These are phyloP conservation scores for Tulasnella sp. DNA, from an alignment of 768 basidiomycete genomes.

Conservation along the genomic window DNA sequence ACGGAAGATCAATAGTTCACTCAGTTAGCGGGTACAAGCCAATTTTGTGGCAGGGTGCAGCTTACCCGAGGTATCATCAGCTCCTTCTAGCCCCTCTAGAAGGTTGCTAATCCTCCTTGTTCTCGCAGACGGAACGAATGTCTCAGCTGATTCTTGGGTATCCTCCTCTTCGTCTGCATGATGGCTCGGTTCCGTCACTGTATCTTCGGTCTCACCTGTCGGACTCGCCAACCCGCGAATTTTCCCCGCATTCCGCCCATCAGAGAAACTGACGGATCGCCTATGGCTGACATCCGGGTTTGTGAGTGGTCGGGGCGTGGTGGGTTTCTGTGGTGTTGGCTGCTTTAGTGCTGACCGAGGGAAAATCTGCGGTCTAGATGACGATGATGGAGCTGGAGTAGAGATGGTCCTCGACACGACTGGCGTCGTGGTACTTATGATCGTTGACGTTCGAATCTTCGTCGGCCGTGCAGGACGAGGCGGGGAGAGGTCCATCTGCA, in stretches of 20 bases:
- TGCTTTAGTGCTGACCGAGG: conserved; percentile 23
- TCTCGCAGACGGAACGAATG: conserved; percentile 48
- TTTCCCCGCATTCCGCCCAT: conserved; percentile 84
- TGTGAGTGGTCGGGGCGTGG: not conserved
- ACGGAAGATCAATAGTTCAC: no score
- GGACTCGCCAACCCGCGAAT: conserved; percentile 46
- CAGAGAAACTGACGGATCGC: conserved; percentile 94
- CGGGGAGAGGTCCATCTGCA: conserved; percentile 13
- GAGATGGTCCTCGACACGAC: no score
- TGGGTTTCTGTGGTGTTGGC: not conserved
- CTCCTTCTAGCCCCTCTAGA: conserved; percentile 49
- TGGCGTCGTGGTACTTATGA: not conserved
- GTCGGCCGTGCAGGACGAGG: conserved; percentile 4
- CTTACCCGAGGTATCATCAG: conserved; percentile 46
- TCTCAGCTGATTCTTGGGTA: conserved; percentile 15
- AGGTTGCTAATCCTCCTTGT: conserved; percentile 75
- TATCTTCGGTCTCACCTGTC: conserved; percentile 24
- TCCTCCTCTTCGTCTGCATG: conserved; percentile 23
- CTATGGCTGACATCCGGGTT: conserved; percentile 33
- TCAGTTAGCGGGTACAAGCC: not conserved
- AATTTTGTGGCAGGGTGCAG: conserved; percentile 18
- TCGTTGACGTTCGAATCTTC: not conserved
- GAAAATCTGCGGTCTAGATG: not conserved
- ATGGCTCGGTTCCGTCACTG: conserved; percentile 17
- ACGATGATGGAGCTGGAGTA: not conserved